Evolutionary conservation across 2,329 filamentous ascomycete genomes (phyloP).

Genomic region (Endothia cerciana): DNA sequence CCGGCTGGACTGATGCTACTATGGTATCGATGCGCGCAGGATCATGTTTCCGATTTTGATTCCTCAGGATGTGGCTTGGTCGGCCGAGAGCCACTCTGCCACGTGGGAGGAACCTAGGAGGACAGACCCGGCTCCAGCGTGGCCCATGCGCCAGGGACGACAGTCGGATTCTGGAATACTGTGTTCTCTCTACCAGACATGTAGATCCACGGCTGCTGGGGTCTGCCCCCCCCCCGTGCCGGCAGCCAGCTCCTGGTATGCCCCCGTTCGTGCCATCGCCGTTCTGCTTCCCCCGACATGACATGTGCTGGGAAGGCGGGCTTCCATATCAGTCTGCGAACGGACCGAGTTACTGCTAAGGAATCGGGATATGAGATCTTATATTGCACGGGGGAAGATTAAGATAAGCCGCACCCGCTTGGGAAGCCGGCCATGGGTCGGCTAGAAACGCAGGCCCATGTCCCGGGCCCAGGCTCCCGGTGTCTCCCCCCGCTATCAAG

Average conservation of each 20-base stretch:
- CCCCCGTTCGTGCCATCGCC: too few species aligned
- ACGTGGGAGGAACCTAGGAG: constrained; percentile 12
- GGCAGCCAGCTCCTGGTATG: too few species aligned
- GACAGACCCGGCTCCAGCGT: background rate
- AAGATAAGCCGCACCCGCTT: constrained; percentile 13
- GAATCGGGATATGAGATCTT: constrained; percentile 2
- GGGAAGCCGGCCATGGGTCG: background rate
- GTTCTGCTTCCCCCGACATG: background rate
- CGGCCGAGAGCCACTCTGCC: constrained; percentile 7
- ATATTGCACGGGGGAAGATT: constrained; percentile 13
- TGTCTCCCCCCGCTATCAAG: background rate
- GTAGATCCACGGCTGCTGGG: too few species aligned
- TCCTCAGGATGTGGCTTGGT: background rate
- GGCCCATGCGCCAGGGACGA: too few species aligned
- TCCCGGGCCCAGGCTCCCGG: constrained; percentile 9
- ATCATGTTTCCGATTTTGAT: background rate
- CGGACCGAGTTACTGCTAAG: background rate
- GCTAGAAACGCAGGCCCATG: background rate
- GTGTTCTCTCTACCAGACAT: too few species aligned
- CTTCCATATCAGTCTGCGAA: too few species aligned
- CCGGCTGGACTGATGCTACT: background rate
- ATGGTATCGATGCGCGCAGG: background rate
- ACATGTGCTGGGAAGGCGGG: background rate
- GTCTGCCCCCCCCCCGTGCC: too few species aligned
- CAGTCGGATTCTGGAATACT: too few species aligned